Evolutionary conservation across 2,329 filamentous ascomycete genomes (phyloP).

Genomic region (Ophiostoma sp.): DNA sequence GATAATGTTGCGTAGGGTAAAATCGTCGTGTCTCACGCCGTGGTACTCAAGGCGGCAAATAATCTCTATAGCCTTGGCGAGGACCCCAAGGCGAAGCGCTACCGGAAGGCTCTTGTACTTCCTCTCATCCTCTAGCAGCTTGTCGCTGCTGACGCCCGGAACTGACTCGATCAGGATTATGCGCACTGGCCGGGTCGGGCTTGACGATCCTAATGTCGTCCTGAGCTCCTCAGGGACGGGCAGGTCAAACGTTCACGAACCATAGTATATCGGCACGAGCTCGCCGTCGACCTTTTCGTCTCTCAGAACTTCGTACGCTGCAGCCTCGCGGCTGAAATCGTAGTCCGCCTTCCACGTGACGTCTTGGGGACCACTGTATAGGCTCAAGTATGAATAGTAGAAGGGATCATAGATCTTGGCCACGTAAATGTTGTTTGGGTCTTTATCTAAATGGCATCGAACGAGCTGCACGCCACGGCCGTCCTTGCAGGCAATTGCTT

Average conservation of each 20-base stretch:
- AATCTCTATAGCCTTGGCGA: constrained; percentile 16
- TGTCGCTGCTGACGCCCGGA: not conserved
- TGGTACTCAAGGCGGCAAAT: not conserved
- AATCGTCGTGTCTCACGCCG: constrained; percentile 19
- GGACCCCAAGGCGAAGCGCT: constrained; percentile 12
- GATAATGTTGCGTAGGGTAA: constrained; percentile 16
- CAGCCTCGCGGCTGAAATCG: constrained; percentile 29
- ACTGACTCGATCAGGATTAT: constrained; percentile 16
- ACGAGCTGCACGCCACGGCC: constrained; percentile 19
- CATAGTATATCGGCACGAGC: constrained; percentile 17
- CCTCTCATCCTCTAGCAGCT: not conserved
- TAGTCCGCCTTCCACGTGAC: constrained; percentile 16
- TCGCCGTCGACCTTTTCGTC: constrained; percentile 58
- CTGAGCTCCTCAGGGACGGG: constrained; percentile 12
- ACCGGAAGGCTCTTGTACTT: constrained; percentile 1
- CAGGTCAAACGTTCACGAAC: constrained; percentile 23
- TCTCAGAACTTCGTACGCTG: constrained; percentile 64
- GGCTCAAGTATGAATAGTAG: constrained; percentile 12
- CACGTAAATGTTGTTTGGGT: constrained; percentile 10
- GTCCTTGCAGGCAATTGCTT: constrained; percentile 15
- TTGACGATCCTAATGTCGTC: not conserved
- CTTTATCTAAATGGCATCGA: constrained; percentile 9
- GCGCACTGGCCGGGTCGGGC: too few relatives aligned
- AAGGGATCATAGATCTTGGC: constrained; percentile 22
- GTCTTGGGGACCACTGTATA: not conserved